These are phyloP conservation scores for Umbelopsis sp. DNA, from an alignment of 371 early-diverging fungal species.

Conservation along the genomic window DNA sequence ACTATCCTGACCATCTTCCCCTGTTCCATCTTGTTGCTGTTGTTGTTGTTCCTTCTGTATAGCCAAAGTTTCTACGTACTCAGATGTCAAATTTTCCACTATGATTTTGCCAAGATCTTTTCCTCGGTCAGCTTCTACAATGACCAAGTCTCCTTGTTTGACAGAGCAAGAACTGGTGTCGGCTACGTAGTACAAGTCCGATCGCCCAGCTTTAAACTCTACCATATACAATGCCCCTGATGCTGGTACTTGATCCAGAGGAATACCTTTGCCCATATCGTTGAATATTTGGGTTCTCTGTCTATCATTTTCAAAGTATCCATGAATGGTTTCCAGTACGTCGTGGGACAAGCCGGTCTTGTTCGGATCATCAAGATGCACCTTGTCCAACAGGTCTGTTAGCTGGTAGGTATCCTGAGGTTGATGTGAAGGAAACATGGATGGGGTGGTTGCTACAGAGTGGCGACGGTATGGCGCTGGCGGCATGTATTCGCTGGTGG, in stretches of 20 bases:
- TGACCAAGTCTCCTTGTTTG: constrained; percentile 77
- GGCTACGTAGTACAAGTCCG: constrained; percentile 77
- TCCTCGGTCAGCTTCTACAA: constrained; percentile 97
- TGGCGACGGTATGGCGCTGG: constrained; percentile 9
- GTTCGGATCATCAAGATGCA: neutral
- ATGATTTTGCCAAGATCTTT: constrained; percentile 90
- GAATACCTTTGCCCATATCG: constrained; percentile 57
- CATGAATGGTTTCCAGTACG: constrained; percentile 13
- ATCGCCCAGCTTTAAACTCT: constrained; percentile 90
- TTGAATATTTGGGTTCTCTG: constrained; percentile 22
- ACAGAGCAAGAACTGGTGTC: constrained; percentile 44
- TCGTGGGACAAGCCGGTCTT: neutral
- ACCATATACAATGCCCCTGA: constrained; percentile 75
- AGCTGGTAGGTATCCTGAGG: constrained; percentile 1
- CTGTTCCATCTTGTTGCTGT: constrained; percentile 13
- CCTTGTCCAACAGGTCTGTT: constrained; percentile 2
- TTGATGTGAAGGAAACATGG: neutral
- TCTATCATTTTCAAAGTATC: constrained; percentile 14
- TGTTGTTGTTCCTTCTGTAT: constrained; percentile 60
- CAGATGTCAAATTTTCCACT: constrained; percentile 26
- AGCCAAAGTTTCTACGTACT: constrained; percentile 19
- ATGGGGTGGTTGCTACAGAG: constrained; percentile 6
- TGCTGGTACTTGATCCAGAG: constrained; percentile 50
- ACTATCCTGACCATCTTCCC: constrained; percentile 10
- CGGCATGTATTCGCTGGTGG: neutral